These are phyloP conservation scores for Nigrograna mackinnonii DNA, from an alignment of 2,329 filamentous ascomycete species.

Conservation along the genomic window DNA sequence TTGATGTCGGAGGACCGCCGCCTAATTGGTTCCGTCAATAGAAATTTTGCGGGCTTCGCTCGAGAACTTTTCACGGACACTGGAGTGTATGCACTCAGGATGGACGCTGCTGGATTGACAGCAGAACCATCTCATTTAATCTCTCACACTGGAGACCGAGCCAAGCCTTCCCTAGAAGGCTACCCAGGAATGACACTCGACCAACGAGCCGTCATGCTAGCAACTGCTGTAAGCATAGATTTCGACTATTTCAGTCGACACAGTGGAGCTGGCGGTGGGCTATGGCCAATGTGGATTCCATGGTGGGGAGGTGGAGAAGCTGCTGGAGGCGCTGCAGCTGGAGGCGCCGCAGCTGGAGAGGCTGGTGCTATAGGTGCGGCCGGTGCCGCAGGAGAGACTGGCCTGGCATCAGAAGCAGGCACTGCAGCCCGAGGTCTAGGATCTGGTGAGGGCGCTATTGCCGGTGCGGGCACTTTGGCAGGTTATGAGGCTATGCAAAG, in stretches of 20 bases:
- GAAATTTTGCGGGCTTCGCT: conserved; percentile 65
- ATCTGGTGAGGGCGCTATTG: conserved; percentile 48
- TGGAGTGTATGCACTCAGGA: conserved; percentile 65
- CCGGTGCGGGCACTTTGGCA: conserved; percentile 62
- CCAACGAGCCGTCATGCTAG: conserved; percentile 68
- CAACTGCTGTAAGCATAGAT: conserved; percentile 66
- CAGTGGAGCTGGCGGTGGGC: conserved; percentile 47
- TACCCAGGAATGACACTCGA: conserved; percentile 64
- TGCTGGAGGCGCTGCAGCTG: conserved; percentile 43
- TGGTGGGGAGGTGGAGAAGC: conserved; percentile 38
- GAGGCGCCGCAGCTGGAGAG: conserved; percentile 40
- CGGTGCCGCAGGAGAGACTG: conserved; percentile 46
- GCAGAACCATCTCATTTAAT: conserved; percentile 42
- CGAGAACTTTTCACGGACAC: conserved; percentile 69
- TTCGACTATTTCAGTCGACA: conserved; percentile 71
- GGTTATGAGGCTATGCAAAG: conserved; percentile 67
- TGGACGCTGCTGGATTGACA: conserved; percentile 60
- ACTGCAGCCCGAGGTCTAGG: conserved; percentile 43
- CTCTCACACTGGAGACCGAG: conserved; percentile 39
- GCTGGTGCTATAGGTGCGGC: conserved; percentile 40
- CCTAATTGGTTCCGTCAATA: conserved; percentile 64
- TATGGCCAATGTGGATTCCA: conserved; percentile 56
- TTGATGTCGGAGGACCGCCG: conserved; percentile 54
- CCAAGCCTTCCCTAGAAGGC: conserved; percentile 16
- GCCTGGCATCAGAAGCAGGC: conserved; percentile 53